phyloP scores from a whole-genome alignment of 805 yeast genomes.

The Hanseniaspora singularis region DNA sequence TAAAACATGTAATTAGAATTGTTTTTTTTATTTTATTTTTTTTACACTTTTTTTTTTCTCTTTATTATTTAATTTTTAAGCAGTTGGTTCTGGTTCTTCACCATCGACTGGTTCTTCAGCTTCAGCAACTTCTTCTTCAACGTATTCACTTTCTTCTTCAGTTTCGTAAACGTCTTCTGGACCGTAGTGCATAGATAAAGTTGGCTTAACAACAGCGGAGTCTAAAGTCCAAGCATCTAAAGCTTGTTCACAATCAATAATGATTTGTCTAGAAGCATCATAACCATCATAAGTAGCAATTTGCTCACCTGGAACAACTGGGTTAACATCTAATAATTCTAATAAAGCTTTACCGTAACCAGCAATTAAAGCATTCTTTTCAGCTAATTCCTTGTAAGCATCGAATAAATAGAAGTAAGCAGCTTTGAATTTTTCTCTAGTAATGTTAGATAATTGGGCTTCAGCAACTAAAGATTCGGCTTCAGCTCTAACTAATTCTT shows the following conservation, averaged over 20 bases:
- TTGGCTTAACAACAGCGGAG: slow-evolving; percentile 70
- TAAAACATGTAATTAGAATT: too few relatives aligned
- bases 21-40: not conserved
- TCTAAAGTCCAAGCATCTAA: slow-evolving; percentile 77
- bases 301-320: slow-evolving; percentile 86
- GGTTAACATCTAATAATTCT: slow-evolving; percentile 71
- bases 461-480: slow-evolving; percentile 87
- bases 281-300: slow-evolving; percentile 83
- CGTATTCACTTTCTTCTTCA: slow-evolving; percentile 40
- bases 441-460: slow-evolving; percentile 79
- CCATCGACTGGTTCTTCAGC: slow-evolving; percentile 35
- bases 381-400: slow-evolving; percentile 74
- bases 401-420: slow-evolving; percentile 78
- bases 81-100: slow-evolving; percentile 17
- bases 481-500: slow-evolving; percentile 82
- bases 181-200: slow-evolving; percentile 52
- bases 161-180: slow-evolving; percentile 44
- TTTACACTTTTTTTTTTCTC: not conserved
- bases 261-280: slow-evolving; percentile 78
- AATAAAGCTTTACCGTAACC: slow-evolving; percentile 81
- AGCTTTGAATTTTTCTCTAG: slow-evolving; percentile 76
- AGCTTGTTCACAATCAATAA: slow-evolving; percentile 74
- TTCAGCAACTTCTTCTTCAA: slow-evolving; percentile 42
- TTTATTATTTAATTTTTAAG: not conserved
- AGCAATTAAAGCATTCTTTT: slow-evolving; percentile 73